Evolutionary conservation across 768 basidiomycete species (phyloP).

Genomic region (Boletus huronensis): DNA sequence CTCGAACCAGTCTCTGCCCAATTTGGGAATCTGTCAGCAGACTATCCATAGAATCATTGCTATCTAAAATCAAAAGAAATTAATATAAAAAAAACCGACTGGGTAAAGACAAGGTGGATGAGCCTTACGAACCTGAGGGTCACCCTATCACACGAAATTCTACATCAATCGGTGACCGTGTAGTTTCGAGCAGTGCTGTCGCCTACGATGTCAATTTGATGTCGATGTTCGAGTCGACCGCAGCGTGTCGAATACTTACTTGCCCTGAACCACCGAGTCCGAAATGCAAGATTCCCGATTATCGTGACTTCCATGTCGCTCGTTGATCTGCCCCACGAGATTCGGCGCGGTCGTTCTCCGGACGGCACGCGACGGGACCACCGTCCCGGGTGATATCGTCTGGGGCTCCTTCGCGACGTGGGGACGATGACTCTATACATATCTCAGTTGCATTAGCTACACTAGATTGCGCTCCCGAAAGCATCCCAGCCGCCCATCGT

Average conservation of each 20-base stretch:
- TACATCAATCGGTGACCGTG: too few species aligned
- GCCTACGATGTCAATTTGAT: too few species aligned
- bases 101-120: not conserved
- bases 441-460: slow-evolving; percentile 19
- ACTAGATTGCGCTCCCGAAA: slow-evolving; percentile 7
- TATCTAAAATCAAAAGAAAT: not conserved
- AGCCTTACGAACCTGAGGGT: not conserved
- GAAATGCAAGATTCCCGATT: too few species aligned
- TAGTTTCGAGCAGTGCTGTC: too few species aligned
- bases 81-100: too few species aligned
- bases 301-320: too few species aligned
- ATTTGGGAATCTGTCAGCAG: too few species aligned
- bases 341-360: slow-evolving; percentile 15
- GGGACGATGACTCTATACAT: slow-evolving; percentile 20
- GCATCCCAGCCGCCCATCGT: slow-evolving; percentile 13
- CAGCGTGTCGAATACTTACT: too few species aligned
- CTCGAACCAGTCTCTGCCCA: too few species aligned
- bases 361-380: not conserved
- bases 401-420: slow-evolving; percentile 14
- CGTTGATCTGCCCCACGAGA: not conserved
- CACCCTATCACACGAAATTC: not conserved
- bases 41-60: too few species aligned
- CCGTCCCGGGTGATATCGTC: slow-evolving; percentile 17
- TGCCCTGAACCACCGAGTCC: too few species aligned
- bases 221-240: too few species aligned